phyloP scores from a whole-genome alignment of 2,329 filamentous ascomycete genomes.

The Talaromyces sp. region DNA sequence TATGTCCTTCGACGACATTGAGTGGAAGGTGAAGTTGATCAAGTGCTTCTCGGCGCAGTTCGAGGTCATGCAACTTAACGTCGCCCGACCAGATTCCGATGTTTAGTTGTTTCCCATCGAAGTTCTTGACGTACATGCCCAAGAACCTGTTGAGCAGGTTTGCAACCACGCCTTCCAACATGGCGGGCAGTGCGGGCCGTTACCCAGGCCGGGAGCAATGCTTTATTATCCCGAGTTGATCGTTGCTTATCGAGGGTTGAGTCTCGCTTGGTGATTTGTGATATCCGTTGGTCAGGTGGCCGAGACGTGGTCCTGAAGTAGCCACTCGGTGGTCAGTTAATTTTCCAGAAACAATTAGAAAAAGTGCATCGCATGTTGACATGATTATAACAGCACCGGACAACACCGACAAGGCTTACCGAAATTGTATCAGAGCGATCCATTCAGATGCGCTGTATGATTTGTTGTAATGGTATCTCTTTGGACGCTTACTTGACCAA shows the following conservation, averaged over 20 bases:
- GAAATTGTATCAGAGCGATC: neutral
- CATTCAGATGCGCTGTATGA: neutral
- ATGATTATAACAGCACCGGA: neutral
- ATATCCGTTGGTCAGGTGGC: neutral
- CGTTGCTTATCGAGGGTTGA: neutral
- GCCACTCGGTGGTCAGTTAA: neutral
- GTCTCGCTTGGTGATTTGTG: neutral
- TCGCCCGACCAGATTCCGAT: conserved; percentile 99
- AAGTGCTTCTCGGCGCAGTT: conserved; percentile 89
- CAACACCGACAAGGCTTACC: neutral
- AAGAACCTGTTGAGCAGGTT: conserved; percentile 98
- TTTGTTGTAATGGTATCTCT: neutral
- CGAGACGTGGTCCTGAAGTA: neutral
- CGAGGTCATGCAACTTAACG: conserved; percentile 88
- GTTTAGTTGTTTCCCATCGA: conserved; percentile 95
- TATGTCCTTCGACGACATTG: conserved; percentile 92
- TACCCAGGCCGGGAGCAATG: conserved; percentile 62
- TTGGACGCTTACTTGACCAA: neutral
- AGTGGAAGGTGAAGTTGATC: conserved; percentile 95
- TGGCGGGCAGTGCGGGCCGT: conserved; percentile 64
- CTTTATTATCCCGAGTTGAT: neutral
- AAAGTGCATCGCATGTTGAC: neutral
- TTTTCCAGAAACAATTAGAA: neutral
- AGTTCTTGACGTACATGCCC: conserved; percentile 99
- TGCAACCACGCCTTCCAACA: conserved; percentile 96